Percentiles rank a stretch among this genome's conserved stretches.
phyloP scores from a whole-genome alignment of 192 early-diverging fungal species.

The Podochytrium sp. region DNA sequence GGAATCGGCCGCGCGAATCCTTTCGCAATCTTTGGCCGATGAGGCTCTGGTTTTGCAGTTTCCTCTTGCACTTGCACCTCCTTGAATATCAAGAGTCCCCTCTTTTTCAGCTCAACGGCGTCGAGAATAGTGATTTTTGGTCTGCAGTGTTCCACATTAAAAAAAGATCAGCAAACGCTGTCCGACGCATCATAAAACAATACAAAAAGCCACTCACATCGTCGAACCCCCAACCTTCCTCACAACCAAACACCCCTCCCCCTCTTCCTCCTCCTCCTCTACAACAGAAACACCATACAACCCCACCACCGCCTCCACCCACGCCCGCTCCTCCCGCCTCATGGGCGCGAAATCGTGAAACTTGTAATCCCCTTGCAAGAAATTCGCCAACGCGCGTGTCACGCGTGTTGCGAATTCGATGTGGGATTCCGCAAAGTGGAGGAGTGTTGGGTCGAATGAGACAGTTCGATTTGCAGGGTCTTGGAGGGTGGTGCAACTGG shows the following conservation, averaged over 20 bases:
- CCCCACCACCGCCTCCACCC: neutral
- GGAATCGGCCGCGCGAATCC: constrained; percentile 23
- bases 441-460: neutral
- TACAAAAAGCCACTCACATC: neutral
- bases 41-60: neutral
- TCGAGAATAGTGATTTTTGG: neutral
- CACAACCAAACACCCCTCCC: neutral
- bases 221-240: neutral
- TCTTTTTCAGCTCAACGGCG: constrained; percentile 14
- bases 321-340: neutral
- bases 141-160: neutral
- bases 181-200: neutral
- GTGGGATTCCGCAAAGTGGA: constrained; percentile 1
- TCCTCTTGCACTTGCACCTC: neutral
- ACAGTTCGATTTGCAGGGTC: constrained; percentile 9
- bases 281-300: constrained; percentile 4
- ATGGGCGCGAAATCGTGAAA: constrained; percentile 17
- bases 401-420: constrained; percentile 11
- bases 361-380: too few species aligned
- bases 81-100: neutral
- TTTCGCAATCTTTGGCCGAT: neutral
- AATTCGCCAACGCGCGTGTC: too few species aligned
- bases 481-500: neutral
- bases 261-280: neutral
- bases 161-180: neutral